Evolutionary conservation across 2,329 filamentous ascomycete species (phyloP), one percentile per base, ranked within the genome.

Genomic region (Paraphoma chrysanthemicola): DNA sequence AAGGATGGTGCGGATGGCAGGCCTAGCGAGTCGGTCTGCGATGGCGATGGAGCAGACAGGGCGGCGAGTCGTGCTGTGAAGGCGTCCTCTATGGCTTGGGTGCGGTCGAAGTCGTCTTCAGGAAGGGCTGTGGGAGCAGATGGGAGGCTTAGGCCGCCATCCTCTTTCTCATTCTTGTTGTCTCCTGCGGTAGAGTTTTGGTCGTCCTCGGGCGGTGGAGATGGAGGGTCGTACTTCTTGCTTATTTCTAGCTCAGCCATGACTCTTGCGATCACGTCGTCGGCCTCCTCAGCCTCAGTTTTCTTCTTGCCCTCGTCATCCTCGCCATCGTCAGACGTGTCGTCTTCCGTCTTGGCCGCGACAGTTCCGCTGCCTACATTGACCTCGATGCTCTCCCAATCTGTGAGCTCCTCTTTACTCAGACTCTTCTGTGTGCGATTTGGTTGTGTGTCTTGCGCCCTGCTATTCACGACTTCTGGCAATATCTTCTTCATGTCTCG

Each of bases 1-100:
- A 79, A 77, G 0, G 77, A 80, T 2, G 82, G 82, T 4, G 79
- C 80, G 1, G 81, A 81, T 6, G 82, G 82, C 1, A 83, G 72
- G 16, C 69, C 71, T 14, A 76, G 65, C 11, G 70, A 61, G 46
- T 71, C 59, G 10, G 69, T 64, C 5, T 65, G 57, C 1, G 61
- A 60, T 44, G 63, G 55, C 0, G 77, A 78, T 11, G 79, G 79
- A 11, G 78, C 70, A 14, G 69, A 72, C 43, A 82, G 76, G n/a
- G 78, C 77, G 16, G 77, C 76, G 47, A 82, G 75, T 7, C 80
- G 78, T 2, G 79, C 77, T 45, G 78, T 77, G 39, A 83, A 77
- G 43, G 78, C 77, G 57, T 78, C 78, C 66, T 82, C 80, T 30
- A 79, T 68, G 9, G 72, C 69, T 57, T 70, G 67, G 0, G 69